Evolutionary conservation across 305 asterid genomes (phyloP).

Genomic region (Fraxinus paxiana): DNA sequence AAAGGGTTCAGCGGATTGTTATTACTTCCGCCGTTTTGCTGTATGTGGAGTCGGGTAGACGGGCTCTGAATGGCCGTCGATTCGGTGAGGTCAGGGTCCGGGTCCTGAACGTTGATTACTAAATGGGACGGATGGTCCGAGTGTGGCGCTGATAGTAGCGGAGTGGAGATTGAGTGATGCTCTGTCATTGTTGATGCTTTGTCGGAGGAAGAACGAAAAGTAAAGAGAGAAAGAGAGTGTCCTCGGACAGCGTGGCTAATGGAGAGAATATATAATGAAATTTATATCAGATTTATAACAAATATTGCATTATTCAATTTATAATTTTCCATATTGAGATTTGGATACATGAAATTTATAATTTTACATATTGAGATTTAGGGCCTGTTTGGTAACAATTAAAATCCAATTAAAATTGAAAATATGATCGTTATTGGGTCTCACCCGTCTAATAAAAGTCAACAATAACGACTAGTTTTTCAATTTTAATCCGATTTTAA

Average conservation of each 20-base stretch:
- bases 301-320: too few species aligned
- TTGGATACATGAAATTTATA: too few species aligned
- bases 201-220: conserved; percentile 9
- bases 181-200: conserved; percentile 37
- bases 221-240: conserved; percentile 1
- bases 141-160: conserved; percentile 42
- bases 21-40: conserved; percentile 17
- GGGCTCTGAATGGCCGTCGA: conserved; percentile 13
- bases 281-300: too few species aligned
- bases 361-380: neutral
- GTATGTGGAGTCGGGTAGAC: conserved; percentile 18
- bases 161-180: conserved; percentile 49
- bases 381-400: too few species aligned
- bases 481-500: too few species aligned
- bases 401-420: too few species aligned
- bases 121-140: conserved; percentile 41
- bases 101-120: conserved; percentile 51
- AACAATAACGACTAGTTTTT: too few species aligned
- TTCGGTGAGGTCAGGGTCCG: conserved; percentile 12
- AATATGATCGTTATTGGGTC: too few species aligned
- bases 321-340: neutral
- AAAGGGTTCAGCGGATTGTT: conserved; percentile 36
- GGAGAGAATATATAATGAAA: neutral
- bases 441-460: too few species aligned
- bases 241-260: neutral